These are phyloP conservation scores for Petrea volubilis DNA, from an alignment of 257 asterid genomes.

Conservation along the genomic window DNA sequence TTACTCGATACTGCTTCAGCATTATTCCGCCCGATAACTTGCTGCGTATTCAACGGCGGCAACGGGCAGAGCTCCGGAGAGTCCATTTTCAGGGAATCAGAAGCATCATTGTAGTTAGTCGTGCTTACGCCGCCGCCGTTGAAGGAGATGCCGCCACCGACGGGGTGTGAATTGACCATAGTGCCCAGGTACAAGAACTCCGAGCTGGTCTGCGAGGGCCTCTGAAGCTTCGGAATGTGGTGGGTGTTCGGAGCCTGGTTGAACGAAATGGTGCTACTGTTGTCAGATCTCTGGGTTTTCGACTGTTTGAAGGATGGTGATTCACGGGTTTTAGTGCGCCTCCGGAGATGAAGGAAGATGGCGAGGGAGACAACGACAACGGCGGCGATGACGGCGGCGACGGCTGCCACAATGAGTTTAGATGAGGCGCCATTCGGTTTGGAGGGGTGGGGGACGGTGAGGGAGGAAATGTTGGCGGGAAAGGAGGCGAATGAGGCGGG, in stretches of 20 bases:
- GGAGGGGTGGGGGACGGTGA: constrained; percentile 51
- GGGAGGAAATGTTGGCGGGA: constrained; percentile 73
- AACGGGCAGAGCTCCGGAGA: constrained; percentile 95
- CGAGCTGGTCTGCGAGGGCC: constrained; percentile 87
- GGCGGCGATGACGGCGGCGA: constrained; percentile 65
- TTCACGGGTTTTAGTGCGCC: constrained; percentile 22
- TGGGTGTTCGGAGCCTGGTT: constrained; percentile 21
- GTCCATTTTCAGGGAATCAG: constrained; percentile 49
- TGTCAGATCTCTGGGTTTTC: constrained; percentile 68
- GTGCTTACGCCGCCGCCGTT: constrained; percentile 19
- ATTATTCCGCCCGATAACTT: constrained; percentile 26
- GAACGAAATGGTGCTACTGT: constrained; percentile 32
- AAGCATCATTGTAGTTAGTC: constrained; percentile 14
- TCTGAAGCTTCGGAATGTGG: constrained; percentile 69
- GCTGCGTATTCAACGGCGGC: constrained; percentile 60
- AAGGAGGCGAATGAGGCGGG: constrained; percentile 68
- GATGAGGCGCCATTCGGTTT: constrained; percentile 48
- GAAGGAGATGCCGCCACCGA: constrained; percentile 24
- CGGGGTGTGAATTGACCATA: constrained; percentile 69
- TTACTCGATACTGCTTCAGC: constrained; percentile 44
- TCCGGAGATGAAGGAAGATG: constrained; percentile 59
- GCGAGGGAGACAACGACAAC: constrained; percentile 50
- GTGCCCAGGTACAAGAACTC: constrained; percentile 94
- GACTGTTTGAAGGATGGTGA: constrained; percentile 26
- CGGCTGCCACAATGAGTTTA: constrained; percentile 61